Evolutionary conservation across 345 rosid genomes (phyloP).

Genomic region (Bretschneidera sinensis): DNA sequence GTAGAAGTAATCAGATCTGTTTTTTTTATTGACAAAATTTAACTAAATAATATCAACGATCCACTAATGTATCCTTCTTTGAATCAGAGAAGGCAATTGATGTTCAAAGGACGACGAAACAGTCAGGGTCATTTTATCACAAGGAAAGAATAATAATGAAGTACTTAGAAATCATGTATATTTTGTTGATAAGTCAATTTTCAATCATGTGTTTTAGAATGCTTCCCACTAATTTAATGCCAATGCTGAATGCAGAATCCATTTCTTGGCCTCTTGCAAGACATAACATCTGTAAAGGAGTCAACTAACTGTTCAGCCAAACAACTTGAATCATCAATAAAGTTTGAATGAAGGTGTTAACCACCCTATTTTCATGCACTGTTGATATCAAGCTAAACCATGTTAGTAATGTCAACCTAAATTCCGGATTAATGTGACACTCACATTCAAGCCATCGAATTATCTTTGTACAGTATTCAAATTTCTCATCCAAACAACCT

Average conservation of each 20-base stretch:
- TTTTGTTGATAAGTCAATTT: no score
- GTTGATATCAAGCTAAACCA: constrained; percentile 94
- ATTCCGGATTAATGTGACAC: constrained; percentile 68
- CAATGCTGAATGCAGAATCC: constrained; percentile 58
- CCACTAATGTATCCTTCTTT: constrained; percentile 25
- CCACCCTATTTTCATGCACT: constrained; percentile 79
- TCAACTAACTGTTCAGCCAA: constrained; percentile 90
- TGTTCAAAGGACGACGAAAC: constrained; percentile 30
- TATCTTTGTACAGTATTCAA: constrained; percentile 79
- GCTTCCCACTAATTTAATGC: constrained; percentile 37
- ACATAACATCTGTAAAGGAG: constrained; percentile 68
- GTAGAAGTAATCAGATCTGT: no score
- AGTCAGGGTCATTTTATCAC: constrained; percentile 23
- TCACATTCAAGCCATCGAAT: constrained; percentile 78
- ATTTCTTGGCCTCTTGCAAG: constrained; percentile 63
- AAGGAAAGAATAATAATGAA: constrained; percentile 28
- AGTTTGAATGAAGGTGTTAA: constrained; percentile 80
- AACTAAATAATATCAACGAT: constrained; percentile 12
- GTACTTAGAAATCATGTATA: no score
- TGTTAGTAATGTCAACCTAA: constrained; percentile 82
- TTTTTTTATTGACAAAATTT: no score
- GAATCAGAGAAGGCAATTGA: constrained; percentile 24
- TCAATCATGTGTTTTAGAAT: constrained; percentile 19
- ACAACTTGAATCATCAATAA: constrained; percentile 80
- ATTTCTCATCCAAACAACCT: constrained; percentile 68